Evolutionary conservation across 176 grass and related monocot genomes (phyloP).

Genomic region (Thinopyrum elongatum): DNA sequence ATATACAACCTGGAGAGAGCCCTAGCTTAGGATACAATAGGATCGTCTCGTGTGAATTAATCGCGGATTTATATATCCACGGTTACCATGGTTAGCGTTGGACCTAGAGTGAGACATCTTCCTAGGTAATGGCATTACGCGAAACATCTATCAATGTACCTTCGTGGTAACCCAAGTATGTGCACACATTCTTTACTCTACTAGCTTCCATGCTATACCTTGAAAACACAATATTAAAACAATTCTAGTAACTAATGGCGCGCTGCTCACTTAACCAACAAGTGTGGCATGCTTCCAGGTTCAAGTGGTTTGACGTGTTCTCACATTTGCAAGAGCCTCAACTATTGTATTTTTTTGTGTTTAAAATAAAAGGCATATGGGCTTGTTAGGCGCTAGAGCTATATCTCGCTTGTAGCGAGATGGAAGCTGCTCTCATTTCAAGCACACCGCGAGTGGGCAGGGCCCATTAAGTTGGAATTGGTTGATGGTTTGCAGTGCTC

Average conservation of each 20-base stretch:
- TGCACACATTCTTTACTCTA: not conserved
- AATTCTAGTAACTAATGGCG: not conserved
- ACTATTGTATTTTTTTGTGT: no score
- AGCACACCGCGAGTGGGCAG: no score
- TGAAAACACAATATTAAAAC: constrained; percentile 9
- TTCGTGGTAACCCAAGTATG: constrained; percentile 23
- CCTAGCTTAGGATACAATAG: not conserved
- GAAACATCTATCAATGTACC: constrained; percentile 41
- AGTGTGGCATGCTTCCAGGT: not conserved
- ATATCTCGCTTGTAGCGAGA: no score
- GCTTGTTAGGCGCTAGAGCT: no score
- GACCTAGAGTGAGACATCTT: constrained; percentile 34
- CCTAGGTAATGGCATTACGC: constrained; percentile 24
- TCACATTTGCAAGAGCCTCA: no score
- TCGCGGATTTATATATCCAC: not conserved
- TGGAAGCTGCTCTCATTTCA: no score
- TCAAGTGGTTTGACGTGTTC: not conserved
- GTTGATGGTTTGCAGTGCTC: no score
- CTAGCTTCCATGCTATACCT: not conserved
- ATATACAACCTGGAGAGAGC: constrained; percentile 20
- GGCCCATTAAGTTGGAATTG: no score
- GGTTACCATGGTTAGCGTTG: constrained; percentile 12
- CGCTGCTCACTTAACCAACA: not conserved
- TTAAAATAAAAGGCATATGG: no score
- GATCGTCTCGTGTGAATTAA: not conserved